Percentiles rank a stretch among this genome's conserved stretches.
Evolutionary conservation across 495 filamentous ascomycete species (phyloP).

Genomic region (Trichoderma orchidacearum): DNA sequence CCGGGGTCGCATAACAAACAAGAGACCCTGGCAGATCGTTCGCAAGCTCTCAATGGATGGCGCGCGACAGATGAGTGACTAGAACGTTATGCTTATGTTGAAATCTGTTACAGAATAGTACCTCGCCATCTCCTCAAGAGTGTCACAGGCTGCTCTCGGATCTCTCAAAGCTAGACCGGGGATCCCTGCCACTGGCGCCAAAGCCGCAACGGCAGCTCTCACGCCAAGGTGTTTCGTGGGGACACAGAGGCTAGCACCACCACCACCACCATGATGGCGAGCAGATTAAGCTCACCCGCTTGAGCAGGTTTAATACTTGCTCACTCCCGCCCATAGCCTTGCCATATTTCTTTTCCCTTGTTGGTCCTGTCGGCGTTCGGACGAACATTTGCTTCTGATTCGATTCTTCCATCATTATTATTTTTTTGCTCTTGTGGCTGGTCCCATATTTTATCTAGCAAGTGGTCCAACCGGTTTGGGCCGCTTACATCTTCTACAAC

Average conservation of each 20-base stretch:
- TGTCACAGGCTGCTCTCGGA: not conserved
- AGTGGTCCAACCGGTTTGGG: constrained; percentile 34
- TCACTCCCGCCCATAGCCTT: not conserved
- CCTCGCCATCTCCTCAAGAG: not conserved
- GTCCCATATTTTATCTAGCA: not conserved
- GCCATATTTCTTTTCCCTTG: not conserved
- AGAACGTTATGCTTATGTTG: not conserved
- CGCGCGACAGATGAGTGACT: no score
- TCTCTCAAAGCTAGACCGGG: not conserved
- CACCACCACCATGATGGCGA: not conserved
- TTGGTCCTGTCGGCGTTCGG: constrained; percentile 13
- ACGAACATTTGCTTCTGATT: constrained; percentile 16
- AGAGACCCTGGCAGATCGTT: not conserved
- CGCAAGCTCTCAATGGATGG: no score
- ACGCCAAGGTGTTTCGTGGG: not conserved
- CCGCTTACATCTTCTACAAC: no score
- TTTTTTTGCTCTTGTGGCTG: constrained; percentile 8
- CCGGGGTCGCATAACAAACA: not conserved
- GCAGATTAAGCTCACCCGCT: not conserved
- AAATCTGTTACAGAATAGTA: not conserved
- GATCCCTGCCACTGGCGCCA: not conserved
- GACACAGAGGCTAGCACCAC: not conserved
- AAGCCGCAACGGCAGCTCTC: no score
- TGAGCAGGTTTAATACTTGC: constrained; percentile 1
- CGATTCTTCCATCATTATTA: constrained; percentile 21